These are phyloP conservation scores for Pleurotus citrinopileatus DNA, from an alignment of 768 basidiomycete genomes.

Conservation along the genomic window DNA sequence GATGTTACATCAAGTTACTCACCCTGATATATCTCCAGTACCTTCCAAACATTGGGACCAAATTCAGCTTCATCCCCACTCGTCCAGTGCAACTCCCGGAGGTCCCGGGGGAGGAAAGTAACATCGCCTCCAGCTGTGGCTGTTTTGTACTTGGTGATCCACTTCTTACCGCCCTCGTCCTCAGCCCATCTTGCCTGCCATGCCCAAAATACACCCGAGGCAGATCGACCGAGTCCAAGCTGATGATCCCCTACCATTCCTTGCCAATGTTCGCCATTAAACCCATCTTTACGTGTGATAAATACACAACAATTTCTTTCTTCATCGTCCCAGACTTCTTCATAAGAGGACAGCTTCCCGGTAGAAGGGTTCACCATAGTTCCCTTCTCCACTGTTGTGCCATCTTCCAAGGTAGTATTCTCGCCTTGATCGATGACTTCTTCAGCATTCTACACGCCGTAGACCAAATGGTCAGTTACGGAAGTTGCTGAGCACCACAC, in stretches of 20 bases:
- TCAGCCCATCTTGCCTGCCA: slow-evolving; percentile 16
- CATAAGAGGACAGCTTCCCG: slow-evolving; percentile 23
- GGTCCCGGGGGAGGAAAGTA: slow-evolving; percentile 12
- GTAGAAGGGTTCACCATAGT: slow-evolving; percentile 32
- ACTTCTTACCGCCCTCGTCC: slow-evolving; percentile 11
- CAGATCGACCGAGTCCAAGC: slow-evolving; percentile 14
- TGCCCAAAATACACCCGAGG: slow-evolving; percentile 17
- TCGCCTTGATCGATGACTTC: slow-evolving; percentile 23
- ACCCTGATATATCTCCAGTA: slow-evolving; percentile 11
- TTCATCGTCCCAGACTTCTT: slow-evolving; percentile 31
- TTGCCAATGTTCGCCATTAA: slow-evolving; percentile 11
- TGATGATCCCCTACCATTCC: slow-evolving; percentile 16
- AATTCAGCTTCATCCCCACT: slow-evolving; percentile 13
- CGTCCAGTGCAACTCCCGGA: slow-evolving; percentile 10
- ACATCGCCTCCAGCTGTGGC: background rate
- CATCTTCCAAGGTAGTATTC: slow-evolving; percentile 24
- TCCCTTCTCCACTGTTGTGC: slow-evolving; percentile 27
- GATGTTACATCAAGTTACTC: too few species aligned
- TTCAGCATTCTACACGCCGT: slow-evolving; percentile 13
- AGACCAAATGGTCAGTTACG: background rate
- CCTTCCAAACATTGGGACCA: slow-evolving; percentile 12
- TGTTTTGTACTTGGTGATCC: background rate
- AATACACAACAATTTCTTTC: slow-evolving; percentile 12
- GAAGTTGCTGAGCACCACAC: background rate
- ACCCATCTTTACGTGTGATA: slow-evolving; percentile 6